Base-by-base conservation (phyloP, 805 yeast genomes). In the Yamadazyma ubonensis region DNA sequence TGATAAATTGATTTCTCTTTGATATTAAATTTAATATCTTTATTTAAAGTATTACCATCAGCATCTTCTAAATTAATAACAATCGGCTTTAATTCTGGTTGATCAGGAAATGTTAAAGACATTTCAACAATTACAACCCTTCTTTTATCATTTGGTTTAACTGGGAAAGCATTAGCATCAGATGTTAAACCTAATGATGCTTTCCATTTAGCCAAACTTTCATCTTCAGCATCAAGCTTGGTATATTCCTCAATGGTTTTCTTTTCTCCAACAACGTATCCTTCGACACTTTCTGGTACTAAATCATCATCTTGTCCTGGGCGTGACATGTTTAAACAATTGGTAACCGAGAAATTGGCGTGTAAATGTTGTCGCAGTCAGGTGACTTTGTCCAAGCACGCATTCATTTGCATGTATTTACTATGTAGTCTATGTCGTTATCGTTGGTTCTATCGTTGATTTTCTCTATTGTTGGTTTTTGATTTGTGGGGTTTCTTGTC, bases 171-270 rank as follows among this genome's bases (percentile, higher is more conserved):
- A 11, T 62, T 55, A 12, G 65, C 58, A 44, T 79, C 81, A 7
- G 79, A 72, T 36, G 79, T 63, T 42, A 89, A 67, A 0, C 97
- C 97, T 22, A 89, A 67, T 1, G 95, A 85, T 42, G 81, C 86
- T 61, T 90, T 90, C 97, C 97, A 89, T 61, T 86, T 86, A 46
- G 83, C 86, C 47, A 89, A 71, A 12, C 95, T 83, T 62, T 87
- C 96, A 59, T 89, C 97, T 52, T 88, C 85, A 9, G 91, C 91
- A 57, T 89, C 97, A 50, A 89, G 65, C 41, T 81, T 75, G 40
- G 82, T 78, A 62, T 89, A 89, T 58, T 89, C 96, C 30, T 78
- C 88, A 29, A 89, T 75, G 12, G 95, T 83, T 57, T 88, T 88
- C 67, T 89, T 71, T 58, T 79, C 76, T 29, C 78, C 76, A 16